Evolutionary conservation across 1,284 basidiomycete species (phyloP), one percentile per base, ranked within the genome.

Genomic region (Puccinia horiana): DNA sequence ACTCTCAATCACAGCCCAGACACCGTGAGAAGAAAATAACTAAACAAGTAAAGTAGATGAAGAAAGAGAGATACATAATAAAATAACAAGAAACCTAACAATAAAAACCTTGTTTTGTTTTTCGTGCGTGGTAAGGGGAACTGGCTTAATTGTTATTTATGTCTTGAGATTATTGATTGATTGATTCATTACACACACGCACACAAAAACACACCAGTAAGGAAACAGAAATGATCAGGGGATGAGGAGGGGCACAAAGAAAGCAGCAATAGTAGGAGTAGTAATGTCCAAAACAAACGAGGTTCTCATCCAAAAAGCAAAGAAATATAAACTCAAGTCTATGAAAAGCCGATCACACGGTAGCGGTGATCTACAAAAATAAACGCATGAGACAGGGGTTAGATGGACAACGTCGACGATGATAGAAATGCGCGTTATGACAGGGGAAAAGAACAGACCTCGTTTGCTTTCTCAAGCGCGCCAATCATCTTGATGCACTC

Each of bases 391-490:
- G 3, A 54, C 4, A 52, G n/a, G 52, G 47, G 49, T 49, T 14
- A 52, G 42, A 49, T 4, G 26, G 11, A 35, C 29, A 20, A 56
- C n/a, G 42, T 18, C 23, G 12, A 44, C 11, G 8, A 16, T 16
- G 67, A 4, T 23, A 5, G 32, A 63, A 63, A n/a, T 18, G 1
- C 20, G 2, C 18, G 70, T 20, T 18, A 26, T 9, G 29, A 2
- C 9, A 35, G 47, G 47, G 29, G 20, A 44, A 12, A 6, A 29
- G 4, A 47, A 56, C 58, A 18, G 2, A 81, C 80, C 91, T 95
- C 93, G 88, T 96, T 95, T 14, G 94, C 94, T 89, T 95, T 93
- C 88, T 94, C 95, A 83, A 96, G 89, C 44, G 94, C 95, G 72
- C 91, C 89, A 73, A 96, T 91, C 94, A 96, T 96, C 85, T 91